Conservation (phyloP, 2,329 filamentous ascomycete genomes). For the Claviceps digitariae region DNA sequence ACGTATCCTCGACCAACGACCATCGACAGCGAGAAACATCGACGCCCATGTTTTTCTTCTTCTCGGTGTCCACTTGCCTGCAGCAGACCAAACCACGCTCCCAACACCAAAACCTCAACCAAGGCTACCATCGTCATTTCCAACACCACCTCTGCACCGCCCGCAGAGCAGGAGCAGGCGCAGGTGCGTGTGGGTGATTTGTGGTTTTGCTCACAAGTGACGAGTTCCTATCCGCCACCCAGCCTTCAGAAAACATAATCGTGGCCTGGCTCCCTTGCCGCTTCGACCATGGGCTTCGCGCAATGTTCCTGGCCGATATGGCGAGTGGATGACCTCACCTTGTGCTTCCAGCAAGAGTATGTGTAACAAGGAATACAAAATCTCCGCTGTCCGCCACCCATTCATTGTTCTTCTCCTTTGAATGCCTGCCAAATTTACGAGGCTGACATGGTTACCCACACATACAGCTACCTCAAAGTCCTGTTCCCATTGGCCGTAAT, state of each 20-base stretch:
- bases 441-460: background rate
- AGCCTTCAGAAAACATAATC: conserved; percentile 3
- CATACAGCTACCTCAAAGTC: conserved; percentile 38
- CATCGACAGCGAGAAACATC: too few species aligned
- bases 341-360: conserved; percentile 55
- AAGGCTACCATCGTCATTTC: background rate
- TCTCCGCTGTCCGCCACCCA: background rate
- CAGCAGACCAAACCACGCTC: background rate
- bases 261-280: conserved; percentile 5
- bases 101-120: background rate
- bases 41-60: background rate
- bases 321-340: conserved; percentile 49
- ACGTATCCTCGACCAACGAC: too few species aligned
- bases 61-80: background rate
- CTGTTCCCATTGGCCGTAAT: conserved; percentile 65
- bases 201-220: background rate
- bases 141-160: conserved; percentile 1
- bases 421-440: background rate
- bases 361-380: conserved; percentile 18
- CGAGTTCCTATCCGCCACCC: background rate
- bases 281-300: conserved; percentile 31
- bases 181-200: background rate
- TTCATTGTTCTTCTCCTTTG: background rate
- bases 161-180: background rate
- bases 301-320: conserved; percentile 46